These are phyloP conservation scores for Ceratobasidium sp. DNA, from an alignment of 1,284 basidiomycete genomes.

Conservation along the genomic window DNA sequence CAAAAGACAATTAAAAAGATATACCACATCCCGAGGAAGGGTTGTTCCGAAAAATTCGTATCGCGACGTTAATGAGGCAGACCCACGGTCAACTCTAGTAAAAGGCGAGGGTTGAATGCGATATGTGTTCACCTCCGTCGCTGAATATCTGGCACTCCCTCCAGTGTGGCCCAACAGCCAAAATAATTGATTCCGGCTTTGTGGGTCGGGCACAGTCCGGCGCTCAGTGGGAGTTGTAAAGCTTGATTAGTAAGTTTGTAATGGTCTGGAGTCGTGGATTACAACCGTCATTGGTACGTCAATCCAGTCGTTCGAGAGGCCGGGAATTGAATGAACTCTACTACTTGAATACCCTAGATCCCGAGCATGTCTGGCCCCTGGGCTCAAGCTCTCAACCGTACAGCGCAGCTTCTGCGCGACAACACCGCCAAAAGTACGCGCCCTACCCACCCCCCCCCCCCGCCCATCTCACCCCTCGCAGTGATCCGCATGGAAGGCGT, in stretches of 20 bases:
- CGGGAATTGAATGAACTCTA: too few relatives aligned
- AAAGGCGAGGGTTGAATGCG: conserved; percentile 43
- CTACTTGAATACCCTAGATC: neutral
- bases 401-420: conserved; percentile 31
- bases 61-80: conserved; percentile 38
- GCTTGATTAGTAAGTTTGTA: too few relatives aligned
- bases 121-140: conserved; percentile 42
- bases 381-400: conserved; percentile 34
- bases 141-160: neutral
- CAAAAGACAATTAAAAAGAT: conserved; percentile 13
- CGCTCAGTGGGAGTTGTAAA: neutral
- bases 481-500: conserved; percentile 67
- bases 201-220: conserved; percentile 6
- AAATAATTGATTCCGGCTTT: conserved; percentile 38
- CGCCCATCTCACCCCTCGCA: neutral
- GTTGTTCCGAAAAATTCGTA: conserved; percentile 36
- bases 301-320: neutral
- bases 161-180: neutral
- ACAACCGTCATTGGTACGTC: conserved; percentile 2
- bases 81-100: conserved; percentile 44
- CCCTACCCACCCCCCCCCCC: neutral
- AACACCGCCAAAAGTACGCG: conserved; percentile 30
- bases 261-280: too few relatives aligned
- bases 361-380: conserved; percentile 25
- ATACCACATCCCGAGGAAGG: conserved; percentile 37